Conservation (phyloP, 2,329 filamentous ascomycete genomes). For the Volutella citrinella region DNA sequence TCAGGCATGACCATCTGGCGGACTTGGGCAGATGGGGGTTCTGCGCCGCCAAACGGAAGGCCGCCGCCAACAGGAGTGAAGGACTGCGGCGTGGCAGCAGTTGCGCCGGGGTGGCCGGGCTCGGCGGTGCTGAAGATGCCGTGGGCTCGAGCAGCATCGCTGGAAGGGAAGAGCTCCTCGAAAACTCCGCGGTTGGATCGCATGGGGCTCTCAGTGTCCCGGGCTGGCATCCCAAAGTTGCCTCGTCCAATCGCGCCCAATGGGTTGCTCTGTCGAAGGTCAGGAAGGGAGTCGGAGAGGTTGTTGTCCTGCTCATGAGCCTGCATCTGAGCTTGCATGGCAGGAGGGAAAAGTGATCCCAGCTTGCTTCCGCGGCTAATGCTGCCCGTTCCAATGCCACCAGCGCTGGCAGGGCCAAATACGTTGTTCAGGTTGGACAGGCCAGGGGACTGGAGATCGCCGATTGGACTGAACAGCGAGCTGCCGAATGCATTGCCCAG, state of each 20-base stretch:
- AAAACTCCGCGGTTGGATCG: slow-evolving; percentile 52
- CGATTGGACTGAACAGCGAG: slow-evolving; percentile 74
- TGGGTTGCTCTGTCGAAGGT: slow-evolving; percentile 59
- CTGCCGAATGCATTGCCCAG: slow-evolving; percentile 67
- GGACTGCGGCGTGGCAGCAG: slow-evolving; percentile 32
- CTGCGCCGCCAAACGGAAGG: slow-evolving; percentile 34
- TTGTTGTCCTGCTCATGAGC: slow-evolving; percentile 63
- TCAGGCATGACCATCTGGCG: slow-evolving; percentile 99
- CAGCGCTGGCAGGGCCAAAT: slow-evolving; percentile 62
- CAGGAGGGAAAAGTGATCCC: slow-evolving; percentile 79
- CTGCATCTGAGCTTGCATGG: slow-evolving; percentile 91
- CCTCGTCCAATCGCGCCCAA: slow-evolving; percentile 66
- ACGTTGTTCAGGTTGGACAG: slow-evolving; percentile 65
- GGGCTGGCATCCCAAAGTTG: slow-evolving; percentile 50
- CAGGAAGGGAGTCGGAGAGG: slow-evolving; percentile 54
- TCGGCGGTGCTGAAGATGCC: slow-evolving; percentile 38
- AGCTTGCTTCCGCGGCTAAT: slow-evolving; percentile 78
- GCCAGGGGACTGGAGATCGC: slow-evolving; percentile 74
- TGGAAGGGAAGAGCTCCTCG: slow-evolving; percentile 50
- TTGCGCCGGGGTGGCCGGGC: slow-evolving; percentile 30
- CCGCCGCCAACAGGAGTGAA: slow-evolving; percentile 34
- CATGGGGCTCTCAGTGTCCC: slow-evolving; percentile 60
- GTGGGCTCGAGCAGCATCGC: slow-evolving; percentile 31
- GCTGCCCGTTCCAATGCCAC: slow-evolving; percentile 57
- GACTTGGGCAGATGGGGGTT: slow-evolving; percentile 64